Evolutionary conservation across 371 early-diverging fungal genomes (phyloP), one percentile per base, ranked within the genome.

Genomic region (Mortierella sp.): DNA sequence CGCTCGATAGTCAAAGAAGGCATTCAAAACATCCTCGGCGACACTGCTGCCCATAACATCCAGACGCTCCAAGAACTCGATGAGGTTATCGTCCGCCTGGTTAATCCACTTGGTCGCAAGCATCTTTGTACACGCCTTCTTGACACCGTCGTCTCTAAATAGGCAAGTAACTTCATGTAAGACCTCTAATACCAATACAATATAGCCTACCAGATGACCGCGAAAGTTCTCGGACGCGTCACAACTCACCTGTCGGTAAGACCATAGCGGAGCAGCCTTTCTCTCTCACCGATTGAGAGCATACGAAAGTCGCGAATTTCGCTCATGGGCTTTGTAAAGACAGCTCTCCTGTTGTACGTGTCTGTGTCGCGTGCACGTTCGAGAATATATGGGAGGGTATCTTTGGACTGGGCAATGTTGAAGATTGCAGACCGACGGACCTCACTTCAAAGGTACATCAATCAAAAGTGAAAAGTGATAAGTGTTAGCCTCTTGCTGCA

Each of bases 371-470:
- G 89, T 16, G 94, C 93, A 16, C 97, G 90, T 78, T 95, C 92
- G 2, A 97, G 84, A 58, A 97, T 91, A 63, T 83, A 90, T 0
- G 96, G 95, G 14, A 96, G 77, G 0, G 97, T 95, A 24, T 85
- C 75, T 70, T 88, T 83, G 27, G 87, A 93, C 49, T 92, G 90
- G 48, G 93, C 94, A 44, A 97, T 89, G 78, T 96, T 95, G 80
- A 94, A 92, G 43, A 98, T 83, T 60, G 97, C 94, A 3, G 93
- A 93, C 71, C 96, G 93, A 38, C 98, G 95, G 6, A 98, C 96
- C 74, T 98, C 98, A 29, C 94, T 94, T 83, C 43, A 54, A 77
- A 46, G 72, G 32, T 4, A 24, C 7, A 41, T 11, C 8, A 38
- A 1, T 63, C 63, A 16, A n/a, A 1, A 41, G 14, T 10, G 24